Evolutionary conservation across 805 yeast genomes (phyloP).

Genomic region (Metschnikowia gruessii): DNA sequence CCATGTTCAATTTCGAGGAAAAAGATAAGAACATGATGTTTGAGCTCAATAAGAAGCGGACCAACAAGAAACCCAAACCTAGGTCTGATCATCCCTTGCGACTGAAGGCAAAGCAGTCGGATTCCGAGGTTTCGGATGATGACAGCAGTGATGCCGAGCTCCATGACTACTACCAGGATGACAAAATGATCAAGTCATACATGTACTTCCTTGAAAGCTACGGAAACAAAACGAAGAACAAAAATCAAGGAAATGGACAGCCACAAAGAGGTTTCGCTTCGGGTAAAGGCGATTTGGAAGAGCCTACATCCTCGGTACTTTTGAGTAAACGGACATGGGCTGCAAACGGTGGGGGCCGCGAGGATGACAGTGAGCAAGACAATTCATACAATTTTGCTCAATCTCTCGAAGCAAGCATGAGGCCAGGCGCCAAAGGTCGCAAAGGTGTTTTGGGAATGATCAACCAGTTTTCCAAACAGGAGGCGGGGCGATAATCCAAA

Average conservation of each 20-base stretch:
- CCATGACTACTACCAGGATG: conserved; percentile 56
- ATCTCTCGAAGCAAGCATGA: conserved; percentile 31
- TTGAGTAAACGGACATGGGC: not conserved
- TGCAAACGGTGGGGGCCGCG: not conserved
- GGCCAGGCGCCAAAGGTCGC: conserved; percentile 28
- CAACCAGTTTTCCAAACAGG: conserved; percentile 71
- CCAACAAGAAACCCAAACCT: conserved; percentile 14
- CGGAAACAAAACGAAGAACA: conserved; percentile 34
- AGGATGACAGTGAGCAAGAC: conserved; percentile 19
- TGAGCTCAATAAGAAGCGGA: conserved; percentile 25
- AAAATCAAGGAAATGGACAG: not conserved
- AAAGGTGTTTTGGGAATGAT: conserved; percentile 75
- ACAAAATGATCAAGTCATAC: conserved; percentile 89
- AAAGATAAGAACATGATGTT: conserved; percentile 46
- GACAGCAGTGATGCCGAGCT: conserved; percentile 23
- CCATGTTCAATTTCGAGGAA: conserved; percentile 81
- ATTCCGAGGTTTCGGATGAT: conserved; percentile 19
- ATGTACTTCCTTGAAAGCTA: conserved; percentile 85
- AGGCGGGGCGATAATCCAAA: conserved; percentile 24
- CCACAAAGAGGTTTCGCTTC: not conserved
- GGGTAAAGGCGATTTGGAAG: not conserved
- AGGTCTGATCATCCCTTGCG: conserved; percentile 10
- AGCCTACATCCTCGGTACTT: conserved; percentile 3
- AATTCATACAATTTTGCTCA: conserved; percentile 29
- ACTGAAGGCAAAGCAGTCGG: conserved; percentile 14